Base-by-base conservation (phyloP, 306 rosid genomes). In the Rubus parviflorus region DNA sequence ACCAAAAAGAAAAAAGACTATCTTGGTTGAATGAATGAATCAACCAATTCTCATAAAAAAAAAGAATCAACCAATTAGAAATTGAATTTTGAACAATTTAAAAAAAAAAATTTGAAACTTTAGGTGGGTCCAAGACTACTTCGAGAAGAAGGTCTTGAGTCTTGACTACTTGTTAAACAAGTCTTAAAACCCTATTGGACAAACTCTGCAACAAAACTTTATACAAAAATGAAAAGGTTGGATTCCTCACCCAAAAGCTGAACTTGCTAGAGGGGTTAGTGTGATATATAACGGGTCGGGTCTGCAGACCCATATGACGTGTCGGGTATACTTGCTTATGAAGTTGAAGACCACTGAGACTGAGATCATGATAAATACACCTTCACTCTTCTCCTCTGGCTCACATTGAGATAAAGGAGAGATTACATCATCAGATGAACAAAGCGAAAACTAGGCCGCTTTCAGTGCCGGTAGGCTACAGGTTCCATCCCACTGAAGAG, bases 401-500 rank as follows among this genome's bases (percentile, higher is more conserved):
- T 61, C 42, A 25, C 67, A 61, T 6, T 30, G n/a, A 12, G 17
- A 14, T 0, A 42, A 14, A 25, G 0, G 0, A 23, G 19, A 30
- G 4, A 60, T 13, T 3, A 60, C 17, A 60, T 23, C 40, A 25
- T 42, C 25, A 61, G 10, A 7, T 15, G 8, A 7, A 4, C 68
- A 62, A 7, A 30, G 19, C 13, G 19, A 37, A 13, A 62, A 30
- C 20, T 43, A 35, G 12, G 43, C 68, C 43, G 8, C 20, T 62
- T 7, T 30, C 0, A 22, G 0, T 66, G 48, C 88, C 85, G 12
- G 83, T 84, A 0, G 95, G 92, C 64, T 89, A 23, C 84, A 80
- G 95, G 52, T 93, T 93, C 76, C 70, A 48, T 1, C 98, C 98
- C 11, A 93, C 90, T 0, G 95, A 87, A 41, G 90, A 81, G 41